Conservation (phyloP, 2,329 filamentous ascomycete species). For the Amylocarpus encephaloides region DNA sequence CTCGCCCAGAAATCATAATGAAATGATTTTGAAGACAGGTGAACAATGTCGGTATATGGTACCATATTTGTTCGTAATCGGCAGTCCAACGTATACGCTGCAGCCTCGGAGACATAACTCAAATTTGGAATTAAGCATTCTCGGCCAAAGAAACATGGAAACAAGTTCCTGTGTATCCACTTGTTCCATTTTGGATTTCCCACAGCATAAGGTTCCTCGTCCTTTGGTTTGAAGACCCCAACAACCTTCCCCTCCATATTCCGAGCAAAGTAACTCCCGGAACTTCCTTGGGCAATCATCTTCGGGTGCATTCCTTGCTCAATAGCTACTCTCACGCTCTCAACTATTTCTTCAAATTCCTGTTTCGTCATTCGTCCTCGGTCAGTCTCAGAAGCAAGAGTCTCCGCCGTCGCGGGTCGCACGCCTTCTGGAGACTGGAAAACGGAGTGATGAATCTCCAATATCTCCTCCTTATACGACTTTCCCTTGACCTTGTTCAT, state of each 20-base stretch:
- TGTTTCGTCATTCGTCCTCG: slow-evolving; percentile 65
- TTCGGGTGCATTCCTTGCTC: slow-evolving; percentile 86
- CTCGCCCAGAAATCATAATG: slow-evolving; percentile 98
- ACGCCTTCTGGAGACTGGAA: slow-evolving; percentile 90
- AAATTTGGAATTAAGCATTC: slow-evolving; percentile 94
- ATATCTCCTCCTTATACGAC: slow-evolving; percentile 70
- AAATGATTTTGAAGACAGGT: slow-evolving; percentile 91
- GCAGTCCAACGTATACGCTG: slow-evolving; percentile 88
- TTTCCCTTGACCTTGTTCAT: slow-evolving; percentile 69
- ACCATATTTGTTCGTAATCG: slow-evolving; percentile 88
- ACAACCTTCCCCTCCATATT: slow-evolving; percentile 90
- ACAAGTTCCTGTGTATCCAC: slow-evolving; percentile 96
- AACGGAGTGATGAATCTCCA: slow-evolving; percentile 96
- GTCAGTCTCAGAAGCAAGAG: slow-evolving; percentile 53
- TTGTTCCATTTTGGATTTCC: slow-evolving; percentile 99
- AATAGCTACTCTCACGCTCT: slow-evolving; percentile 86
- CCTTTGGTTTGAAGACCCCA: slow-evolving; percentile 97
- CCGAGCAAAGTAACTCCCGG: slow-evolving; percentile 94
- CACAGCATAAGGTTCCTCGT: slow-evolving; percentile 95
- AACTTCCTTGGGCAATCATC: slow-evolving; percentile 95
- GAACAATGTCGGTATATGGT: slow-evolving; percentile 92
- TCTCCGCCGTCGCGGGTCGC: slow-evolving; percentile 69
- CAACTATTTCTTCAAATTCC: slow-evolving; percentile 82
- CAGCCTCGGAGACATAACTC: slow-evolving; percentile 95
- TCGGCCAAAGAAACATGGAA: slow-evolving; percentile 93